Evolutionary conservation across 2,329 filamentous ascomycete genomes (phyloP).

Genomic region (Aspergillus niger): DNA sequence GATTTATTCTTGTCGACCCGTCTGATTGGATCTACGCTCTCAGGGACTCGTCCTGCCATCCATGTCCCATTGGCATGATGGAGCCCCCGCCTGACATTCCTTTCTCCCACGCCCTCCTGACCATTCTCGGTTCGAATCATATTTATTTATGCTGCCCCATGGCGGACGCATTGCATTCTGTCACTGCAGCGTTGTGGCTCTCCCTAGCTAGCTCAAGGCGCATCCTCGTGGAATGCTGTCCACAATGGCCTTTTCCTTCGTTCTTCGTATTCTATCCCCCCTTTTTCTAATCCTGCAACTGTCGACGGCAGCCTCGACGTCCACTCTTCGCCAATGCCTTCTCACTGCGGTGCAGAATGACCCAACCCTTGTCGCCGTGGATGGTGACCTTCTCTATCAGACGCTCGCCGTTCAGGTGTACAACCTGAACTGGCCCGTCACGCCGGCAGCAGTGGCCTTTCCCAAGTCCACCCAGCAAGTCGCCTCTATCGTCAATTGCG

Average conservation of each 20-base stretch:
- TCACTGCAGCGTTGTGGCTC: not conserved
- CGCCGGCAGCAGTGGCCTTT: conserved; percentile 36
- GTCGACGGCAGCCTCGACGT: not conserved
- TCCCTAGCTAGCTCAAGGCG: not conserved
- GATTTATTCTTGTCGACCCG: too few relatives aligned
- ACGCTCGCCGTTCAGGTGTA: conserved; percentile 21
- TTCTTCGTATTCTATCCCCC: not conserved
- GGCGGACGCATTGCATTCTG: too few relatives aligned
- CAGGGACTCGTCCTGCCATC: not conserved
- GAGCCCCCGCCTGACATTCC: not conserved
- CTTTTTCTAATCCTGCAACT: not conserved
- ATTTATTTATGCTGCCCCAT: not conserved
- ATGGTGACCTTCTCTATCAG: conserved; percentile 24
- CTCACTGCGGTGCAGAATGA: conserved; percentile 6
- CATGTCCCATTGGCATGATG: not conserved
- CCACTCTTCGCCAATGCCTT: conserved; percentile 1
- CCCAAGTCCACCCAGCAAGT: conserved; percentile 45
- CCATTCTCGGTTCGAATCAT: not conserved
- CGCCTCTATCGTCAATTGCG: conserved; percentile 51
- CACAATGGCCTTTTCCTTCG: not conserved
- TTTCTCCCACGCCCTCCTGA: not conserved
- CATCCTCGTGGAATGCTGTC: not conserved
- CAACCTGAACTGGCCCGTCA: conserved; percentile 30
- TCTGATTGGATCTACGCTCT: not conserved
- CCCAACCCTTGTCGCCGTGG: conserved; percentile 10